Conservation (phyloP, 257 asterid species). For the Agastache rugosa region DNA sequence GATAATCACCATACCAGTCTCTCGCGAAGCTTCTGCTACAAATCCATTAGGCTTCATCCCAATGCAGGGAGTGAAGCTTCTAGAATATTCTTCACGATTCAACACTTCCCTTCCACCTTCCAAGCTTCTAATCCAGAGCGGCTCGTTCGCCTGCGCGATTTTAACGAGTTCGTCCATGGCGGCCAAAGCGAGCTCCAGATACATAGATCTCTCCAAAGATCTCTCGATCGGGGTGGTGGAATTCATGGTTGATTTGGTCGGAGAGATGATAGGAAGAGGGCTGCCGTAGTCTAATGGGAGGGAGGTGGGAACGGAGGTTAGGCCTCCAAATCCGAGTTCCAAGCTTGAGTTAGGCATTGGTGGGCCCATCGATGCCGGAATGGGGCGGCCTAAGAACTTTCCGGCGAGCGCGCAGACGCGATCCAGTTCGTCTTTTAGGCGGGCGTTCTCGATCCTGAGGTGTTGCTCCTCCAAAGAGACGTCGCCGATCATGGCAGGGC, state of each 20-base stretch:
- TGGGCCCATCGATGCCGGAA: constrained; percentile 31
- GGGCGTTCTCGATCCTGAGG: constrained; percentile 57
- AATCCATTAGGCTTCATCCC: constrained; percentile 58
- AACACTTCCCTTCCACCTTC: constrained; percentile 62
- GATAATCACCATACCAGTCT: constrained; percentile 54
- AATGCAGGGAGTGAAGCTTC: constrained; percentile 50
- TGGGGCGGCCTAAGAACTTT: constrained; percentile 56
- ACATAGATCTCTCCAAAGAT: constrained; percentile 80
- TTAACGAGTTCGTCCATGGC: constrained; percentile 93
- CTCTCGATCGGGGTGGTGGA: constrained; percentile 26
- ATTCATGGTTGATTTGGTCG: constrained; percentile 34
- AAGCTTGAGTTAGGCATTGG: constrained; percentile 62
- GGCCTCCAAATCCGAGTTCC: constrained; percentile 64
- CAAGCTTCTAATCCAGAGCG: constrained; percentile 72
- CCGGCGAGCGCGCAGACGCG: constrained; percentile 56
- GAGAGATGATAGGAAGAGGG: constrained; percentile 38
- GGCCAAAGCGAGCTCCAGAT: constrained; percentile 81
- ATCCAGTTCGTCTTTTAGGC: constrained; percentile 62
- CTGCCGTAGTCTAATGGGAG: constrained; percentile 59
- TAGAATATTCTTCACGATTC: constrained; percentile 53
- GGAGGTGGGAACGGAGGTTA: constrained; percentile 42
- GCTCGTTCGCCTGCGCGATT: constrained; percentile 70
- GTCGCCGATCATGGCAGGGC: constrained; percentile 63
- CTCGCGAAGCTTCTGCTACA: constrained; percentile 60
- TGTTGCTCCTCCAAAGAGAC: constrained; percentile 67